Percentiles rank a stretch among this genome's conserved stretches.
Evolutionary conservation across 2,329 filamentous ascomycete genomes (phyloP).

Genomic region (Cercospora zeina): DNA sequence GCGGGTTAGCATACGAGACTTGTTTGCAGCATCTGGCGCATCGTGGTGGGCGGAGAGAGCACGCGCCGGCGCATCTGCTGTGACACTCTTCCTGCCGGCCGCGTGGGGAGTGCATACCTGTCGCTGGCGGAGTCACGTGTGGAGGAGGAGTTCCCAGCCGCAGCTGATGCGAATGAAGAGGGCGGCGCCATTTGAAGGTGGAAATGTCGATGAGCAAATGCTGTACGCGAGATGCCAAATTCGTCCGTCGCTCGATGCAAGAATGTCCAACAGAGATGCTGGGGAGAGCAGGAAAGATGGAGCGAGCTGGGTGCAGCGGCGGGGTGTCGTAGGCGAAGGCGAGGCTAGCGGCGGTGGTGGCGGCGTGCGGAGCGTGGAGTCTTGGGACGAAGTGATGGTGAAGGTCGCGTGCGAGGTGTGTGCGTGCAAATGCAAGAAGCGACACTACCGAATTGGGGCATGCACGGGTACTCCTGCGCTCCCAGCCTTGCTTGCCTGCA

Average conservation of each 20-base stretch:
- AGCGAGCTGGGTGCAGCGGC: background rate
- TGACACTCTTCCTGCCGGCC: slow-evolving; percentile 9
- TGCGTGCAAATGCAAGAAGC: slow-evolving; percentile 3
- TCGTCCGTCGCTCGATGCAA: slow-evolving; percentile 10
- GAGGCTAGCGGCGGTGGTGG: slow-evolving; percentile 5
- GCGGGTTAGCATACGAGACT: slow-evolving; percentile 17
- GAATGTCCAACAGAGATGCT: background rate
- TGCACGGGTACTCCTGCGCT: slow-evolving; percentile 2
- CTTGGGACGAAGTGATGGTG: slow-evolving; percentile 5
- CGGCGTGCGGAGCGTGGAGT: background rate
- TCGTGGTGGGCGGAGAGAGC: background rate
- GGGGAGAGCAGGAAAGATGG: background rate
- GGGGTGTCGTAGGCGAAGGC: background rate
- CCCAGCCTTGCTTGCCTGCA: background rate
- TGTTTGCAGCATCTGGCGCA: slow-evolving; percentile 2
- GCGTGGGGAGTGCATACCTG: slow-evolving; percentile 45
- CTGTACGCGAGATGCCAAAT: slow-evolving; percentile 10
- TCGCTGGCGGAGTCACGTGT: slow-evolving; percentile 49
- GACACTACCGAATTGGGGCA: background rate
- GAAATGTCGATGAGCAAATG: slow-evolving; percentile 8
- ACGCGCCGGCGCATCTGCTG: slow-evolving; percentile 18
- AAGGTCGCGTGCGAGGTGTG: slow-evolving; percentile 4
- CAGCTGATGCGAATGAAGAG: slow-evolving; percentile 53
- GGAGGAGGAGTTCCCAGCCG: slow-evolving; percentile 47
- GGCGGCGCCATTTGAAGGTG: slow-evolving; percentile 44